Evolutionary conservation across 2,329 filamentous ascomycete species (phyloP), one percentile per base, ranked within the genome.

Genomic region (Lecanicillium sp.): DNA sequence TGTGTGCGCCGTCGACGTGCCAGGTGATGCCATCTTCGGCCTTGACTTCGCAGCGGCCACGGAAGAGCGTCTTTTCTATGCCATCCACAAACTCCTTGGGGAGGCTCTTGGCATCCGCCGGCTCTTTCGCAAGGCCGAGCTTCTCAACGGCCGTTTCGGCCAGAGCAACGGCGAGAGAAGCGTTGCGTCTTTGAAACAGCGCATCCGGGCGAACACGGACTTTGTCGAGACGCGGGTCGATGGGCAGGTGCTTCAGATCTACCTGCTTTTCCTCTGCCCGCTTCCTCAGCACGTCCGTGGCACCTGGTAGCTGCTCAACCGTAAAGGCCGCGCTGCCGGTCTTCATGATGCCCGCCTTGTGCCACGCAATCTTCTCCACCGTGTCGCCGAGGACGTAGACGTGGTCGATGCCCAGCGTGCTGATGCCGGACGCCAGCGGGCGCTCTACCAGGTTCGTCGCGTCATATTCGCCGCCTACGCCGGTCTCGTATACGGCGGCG

Each of bases 1-100:
- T 98, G 60, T 98, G 92, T 3, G 88, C 92, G 8, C 92, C 89
- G 55, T 98, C 92, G 15, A 98, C 76, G 54, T 89, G 84, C 89
- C 90, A 98, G 13, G 70, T 71, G 5, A 94, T 66, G 3, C 54
- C 53, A 3, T 66, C 68, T 44, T 78, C 73, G 4, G 60, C 48
- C 50, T 72, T 77, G 29, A 71, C 63, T 47, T 82, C 77, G 54
- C 89, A 96, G 33, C 92, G 74, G 4, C 90, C 92, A 29, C 87
- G 75, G 66, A 88, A 84, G 3, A 79, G 75, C 3, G 87, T 83
- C 49, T 77, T 64, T 55, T 90, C 80, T 2, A 98, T 66, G 0
- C 88, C 92, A 12, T 74, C 68, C 17, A 79, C 64, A 53, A 96
- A 85, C 47, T 80, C 72, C 10, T 61, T 56, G 0, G 85, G 77